Base-by-base conservation (phyloP, 306 rosid species). In the Ceratonia siliqua region DNA sequence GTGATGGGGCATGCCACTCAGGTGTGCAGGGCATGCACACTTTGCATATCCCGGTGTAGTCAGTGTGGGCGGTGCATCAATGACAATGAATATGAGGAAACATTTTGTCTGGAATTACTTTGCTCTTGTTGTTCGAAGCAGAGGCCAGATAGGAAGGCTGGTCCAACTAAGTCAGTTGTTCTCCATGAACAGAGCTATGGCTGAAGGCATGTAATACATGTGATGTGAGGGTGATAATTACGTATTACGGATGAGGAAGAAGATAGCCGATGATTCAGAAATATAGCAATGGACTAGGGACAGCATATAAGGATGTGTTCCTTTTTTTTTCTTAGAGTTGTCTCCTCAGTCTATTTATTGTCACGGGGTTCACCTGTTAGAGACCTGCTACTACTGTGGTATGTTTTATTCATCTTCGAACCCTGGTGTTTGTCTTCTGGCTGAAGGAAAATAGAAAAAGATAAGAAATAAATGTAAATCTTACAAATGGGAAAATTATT, bases 31-130 rank as follows among this genome's bases (percentile, higher is more conserved):
- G 97, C 89, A 2, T 92, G 97, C 78, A 85, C 85, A 0, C 75
- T 89, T 35, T 92, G 97, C 81, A 89, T 86, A 71, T 25, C 77
- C 4, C 92, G 97, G 10, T 92, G 97, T 79, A 73, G 59, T 21
- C 75, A 82, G 62, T 92, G 97, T 77, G 96, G 97, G 21, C 73
- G 84, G 70, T 92, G 97, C 81, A 82, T 89, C 55, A 82, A 78
- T 59, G 96, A 88, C 68, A 75, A 63, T 21, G 97, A 91, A 48
- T 92, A 82, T 78, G 93, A 88, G 80, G 96, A 92, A 81, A 89
- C 93, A 8, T 88, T 92, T 73, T 82, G 88, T 78, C 67, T 92
- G 78, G 96, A 92, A 22, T 67, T 74, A 35, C 89, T 86, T 38
- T 92, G 97, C 76, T 83, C 81, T 14, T 82, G 69, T 57, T 89